Percentiles rank a stretch among this genome's conserved stretches.
These are phyloP conservation scores for Paraphoma chrysanthemicola DNA, from an alignment of 2,329 filamentous ascomycete species.

Conservation along the genomic window DNA sequence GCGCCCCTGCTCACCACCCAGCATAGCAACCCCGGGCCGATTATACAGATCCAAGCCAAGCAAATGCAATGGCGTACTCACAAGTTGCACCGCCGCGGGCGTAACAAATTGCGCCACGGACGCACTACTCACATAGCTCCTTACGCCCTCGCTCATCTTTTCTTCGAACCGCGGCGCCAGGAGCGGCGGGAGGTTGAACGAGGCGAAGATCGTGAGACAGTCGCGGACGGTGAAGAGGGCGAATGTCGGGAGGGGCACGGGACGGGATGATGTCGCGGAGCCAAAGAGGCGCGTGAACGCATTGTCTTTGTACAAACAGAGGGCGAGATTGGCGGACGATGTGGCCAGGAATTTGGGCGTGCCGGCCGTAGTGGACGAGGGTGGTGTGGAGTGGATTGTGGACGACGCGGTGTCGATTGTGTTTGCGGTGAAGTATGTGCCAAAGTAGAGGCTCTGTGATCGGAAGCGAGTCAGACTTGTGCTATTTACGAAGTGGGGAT, in stretches of 20 bases:
- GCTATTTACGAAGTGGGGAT: neutral
- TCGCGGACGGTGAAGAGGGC: conserved; percentile 82
- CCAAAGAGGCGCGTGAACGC: conserved; percentile 86
- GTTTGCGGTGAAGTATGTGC: conserved; percentile 91
- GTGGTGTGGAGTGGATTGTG: conserved; percentile 62
- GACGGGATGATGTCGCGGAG: conserved; percentile 50
- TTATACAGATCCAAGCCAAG: conserved; percentile 89
- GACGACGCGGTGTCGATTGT: conserved; percentile 79
- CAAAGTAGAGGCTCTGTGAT: conserved; percentile 72
- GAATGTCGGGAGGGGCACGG: conserved; percentile 75
- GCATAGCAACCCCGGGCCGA: conserved; percentile 57
- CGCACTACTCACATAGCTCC: conserved; percentile 58
- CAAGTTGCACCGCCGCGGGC: conserved; percentile 78
- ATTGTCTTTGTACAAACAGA: conserved; percentile 90
- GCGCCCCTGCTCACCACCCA: conserved; percentile 65
- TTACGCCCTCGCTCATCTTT: conserved; percentile 51
- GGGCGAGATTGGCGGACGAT: conserved; percentile 79
- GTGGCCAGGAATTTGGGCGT: conserved; percentile 82
- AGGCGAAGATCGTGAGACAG: conserved; percentile 87
- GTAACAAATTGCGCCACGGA: conserved; percentile 78
- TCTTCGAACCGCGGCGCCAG: conserved; percentile 71
- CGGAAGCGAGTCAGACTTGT: neutral
- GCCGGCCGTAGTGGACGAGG: conserved; percentile 73
- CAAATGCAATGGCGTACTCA: conserved; percentile 84
- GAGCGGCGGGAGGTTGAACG: conserved; percentile 85